Conservation (phyloP, 2,329 filamentous ascomycete genomes). For the Exophiala alcalophila region DNA sequence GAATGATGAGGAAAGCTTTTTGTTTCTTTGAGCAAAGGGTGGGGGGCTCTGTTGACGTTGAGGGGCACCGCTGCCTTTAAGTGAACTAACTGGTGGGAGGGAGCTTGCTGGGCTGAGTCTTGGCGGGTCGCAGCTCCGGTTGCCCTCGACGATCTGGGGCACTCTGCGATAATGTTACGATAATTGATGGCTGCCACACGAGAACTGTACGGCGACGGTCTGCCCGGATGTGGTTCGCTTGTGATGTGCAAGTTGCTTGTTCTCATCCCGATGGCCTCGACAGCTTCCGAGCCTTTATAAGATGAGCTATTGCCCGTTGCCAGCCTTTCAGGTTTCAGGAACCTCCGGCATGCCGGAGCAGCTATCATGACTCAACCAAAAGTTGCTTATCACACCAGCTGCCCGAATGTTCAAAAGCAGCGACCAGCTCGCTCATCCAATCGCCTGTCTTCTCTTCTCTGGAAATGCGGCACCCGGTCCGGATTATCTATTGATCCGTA, state of each 20-base stretch:
- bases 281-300: constrained; percentile 1
- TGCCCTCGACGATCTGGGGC: no score
- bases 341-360: no score
- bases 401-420: constrained; percentile 15
- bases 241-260: no score
- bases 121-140: no score
- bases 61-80: constrained; percentile 13
- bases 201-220: no score
- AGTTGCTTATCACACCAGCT: constrained; percentile 21
- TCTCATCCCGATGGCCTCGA: no score
- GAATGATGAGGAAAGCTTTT: constrained; percentile 25
- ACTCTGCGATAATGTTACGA: no score
- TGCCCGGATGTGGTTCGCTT: no score
- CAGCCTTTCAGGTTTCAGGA: no score
- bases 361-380: constrained; percentile 15
- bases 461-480: constrained; percentile 15
- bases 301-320: no score
- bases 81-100: no score
- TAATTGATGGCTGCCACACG: no score
- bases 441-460: constrained; percentile 9
- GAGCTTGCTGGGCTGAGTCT: constrained; percentile 7
- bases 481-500: constrained; percentile 23
- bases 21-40: constrained; percentile 23
- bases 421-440: constrained; percentile 15
- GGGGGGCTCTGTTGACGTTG: constrained; percentile 27